A percentile compares a stretch with the other conserved stretches of the same genome.
Conservation (phyloP, 208 protist genomes). For the Trypanosoma brucei region DNA sequence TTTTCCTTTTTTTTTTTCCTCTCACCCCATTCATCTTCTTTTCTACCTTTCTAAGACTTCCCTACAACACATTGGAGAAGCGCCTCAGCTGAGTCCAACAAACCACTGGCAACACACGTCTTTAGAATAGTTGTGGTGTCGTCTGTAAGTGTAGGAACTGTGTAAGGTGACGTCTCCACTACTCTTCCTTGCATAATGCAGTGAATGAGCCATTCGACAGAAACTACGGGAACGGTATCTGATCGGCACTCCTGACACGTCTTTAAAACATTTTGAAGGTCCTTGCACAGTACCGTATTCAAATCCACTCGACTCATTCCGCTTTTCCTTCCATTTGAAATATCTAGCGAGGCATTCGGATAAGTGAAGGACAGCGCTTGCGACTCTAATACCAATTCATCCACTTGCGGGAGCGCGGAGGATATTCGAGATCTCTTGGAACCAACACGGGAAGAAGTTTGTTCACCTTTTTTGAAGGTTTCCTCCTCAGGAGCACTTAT, state of each 20-base stretch:
- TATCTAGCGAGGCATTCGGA: too few relatives aligned
- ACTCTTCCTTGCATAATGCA: slow-evolving; percentile 41
- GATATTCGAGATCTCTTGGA: not conserved
- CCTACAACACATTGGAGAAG: too few relatives aligned
- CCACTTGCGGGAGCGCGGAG: not conserved
- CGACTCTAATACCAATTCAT: not conserved
- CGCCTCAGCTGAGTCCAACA: not conserved
- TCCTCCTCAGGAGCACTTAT: too few relatives aligned
- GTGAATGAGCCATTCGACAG: slow-evolving; percentile 58
- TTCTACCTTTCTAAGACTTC: not conserved
- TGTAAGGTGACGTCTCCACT: slow-evolving; percentile 28
- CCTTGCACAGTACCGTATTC: not conserved
- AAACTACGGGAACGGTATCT: slow-evolving; percentile 29
- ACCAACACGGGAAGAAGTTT: not conserved
- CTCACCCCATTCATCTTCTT: not conserved
- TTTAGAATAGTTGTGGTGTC: not conserved
- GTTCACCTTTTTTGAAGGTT: too few relatives aligned
- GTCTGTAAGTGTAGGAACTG: slow-evolving; percentile 18
- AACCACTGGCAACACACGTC: not conserved
- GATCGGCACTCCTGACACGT: not conserved
- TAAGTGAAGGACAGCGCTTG: not conserved
- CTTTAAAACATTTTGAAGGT: not conserved
- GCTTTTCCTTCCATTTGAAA: too few relatives aligned
- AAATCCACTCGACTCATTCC: too few relatives aligned
- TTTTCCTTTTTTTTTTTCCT: too few relatives aligned